phyloP scores from a whole-genome alignment of 495 filamentous ascomycete species.

The Tuber aestivum region DNA sequence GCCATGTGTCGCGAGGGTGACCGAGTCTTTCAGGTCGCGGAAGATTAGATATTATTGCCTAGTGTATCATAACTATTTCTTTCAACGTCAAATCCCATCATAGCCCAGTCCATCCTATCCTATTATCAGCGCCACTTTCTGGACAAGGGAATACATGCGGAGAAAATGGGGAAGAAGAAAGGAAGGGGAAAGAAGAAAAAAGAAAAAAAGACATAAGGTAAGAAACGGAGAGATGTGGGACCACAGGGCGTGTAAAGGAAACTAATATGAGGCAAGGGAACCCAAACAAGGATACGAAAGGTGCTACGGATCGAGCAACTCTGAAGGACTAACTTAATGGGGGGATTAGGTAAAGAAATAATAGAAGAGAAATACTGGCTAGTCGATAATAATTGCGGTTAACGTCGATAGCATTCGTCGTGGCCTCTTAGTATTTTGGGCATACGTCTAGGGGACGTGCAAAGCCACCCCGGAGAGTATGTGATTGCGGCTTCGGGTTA shows the following conservation, averaged over 20 bases:
- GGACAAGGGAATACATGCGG: neutral
- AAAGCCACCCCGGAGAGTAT: neutral
- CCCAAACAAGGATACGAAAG: neutral
- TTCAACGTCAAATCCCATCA: too few species aligned
- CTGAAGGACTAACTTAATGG: neutral
- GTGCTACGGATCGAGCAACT: neutral
- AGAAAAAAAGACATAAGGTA: too few species aligned
- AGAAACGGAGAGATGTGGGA: neutral
- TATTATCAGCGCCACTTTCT: neutral
- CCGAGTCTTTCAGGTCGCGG: neutral
- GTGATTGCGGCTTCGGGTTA: neutral
- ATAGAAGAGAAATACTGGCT: neutral
- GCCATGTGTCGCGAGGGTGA: neutral
- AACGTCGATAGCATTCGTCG: neutral
- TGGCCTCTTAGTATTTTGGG: neutral
- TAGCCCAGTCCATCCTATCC: too few species aligned
- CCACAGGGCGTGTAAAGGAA: neutral
- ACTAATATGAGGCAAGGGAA: too few species aligned
- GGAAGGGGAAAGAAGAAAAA: too few species aligned
- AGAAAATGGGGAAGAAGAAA: neutral
- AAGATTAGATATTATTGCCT: neutral
- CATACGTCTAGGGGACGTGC: neutral
- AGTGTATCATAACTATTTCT: neutral
- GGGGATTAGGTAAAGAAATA: neutral
- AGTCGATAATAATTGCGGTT: neutral